Base-by-base conservation (phyloP, 2,329 filamentous ascomycete genomes). In the Incumbomyces delicatus region DNA sequence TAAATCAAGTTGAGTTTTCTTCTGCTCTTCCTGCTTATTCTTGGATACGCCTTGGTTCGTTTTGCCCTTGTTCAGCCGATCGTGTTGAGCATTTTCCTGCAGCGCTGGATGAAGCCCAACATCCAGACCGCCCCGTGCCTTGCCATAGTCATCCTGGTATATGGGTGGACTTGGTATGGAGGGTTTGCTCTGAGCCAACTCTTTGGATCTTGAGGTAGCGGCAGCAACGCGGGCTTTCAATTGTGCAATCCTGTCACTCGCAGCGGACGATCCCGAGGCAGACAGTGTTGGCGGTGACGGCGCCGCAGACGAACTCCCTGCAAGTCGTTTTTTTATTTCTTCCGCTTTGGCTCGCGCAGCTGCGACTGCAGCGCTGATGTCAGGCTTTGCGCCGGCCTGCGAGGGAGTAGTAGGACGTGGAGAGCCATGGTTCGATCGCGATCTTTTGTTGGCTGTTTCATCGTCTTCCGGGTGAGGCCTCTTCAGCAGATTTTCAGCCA, bases 221-320 rank as follows among this genome's bases (percentile, higher is more conserved):
- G 85, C 85, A 40, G 84, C 83, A 11, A 92, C 83, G 56, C 86
- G 77, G 18, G 85, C 85, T 64, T 84, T 89, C 61, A 94, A 75
- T 36, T 84, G 82, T 40, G 86, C 87, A 54, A 90, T 78, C 73
- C 65, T 87, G 74, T 60, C 81, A 73, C 53, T 78, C 70, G 39
- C 73, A 58, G 41, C 51, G 43, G 27, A 60, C 48, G n/a, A 66
- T 51, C 29, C 65, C 58, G 31, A 59, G 51, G 4, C 59, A 42
- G 60, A 61, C 22, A 63, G 55, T 75, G 57, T 58, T 47, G 62
- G 57, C 36, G 57, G 55, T 31, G 58, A 50, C 40, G 62, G 54
- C 52, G 35, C 51, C 30, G 38, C 52, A 48, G 50, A 41, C 30
- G 55, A 48, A 61, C 61, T 42, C 60, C 64, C 52, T 39, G 69